Conservation (phyloP, 768 basidiomycete genomes). For the Kockovaella imperatae region DNA sequence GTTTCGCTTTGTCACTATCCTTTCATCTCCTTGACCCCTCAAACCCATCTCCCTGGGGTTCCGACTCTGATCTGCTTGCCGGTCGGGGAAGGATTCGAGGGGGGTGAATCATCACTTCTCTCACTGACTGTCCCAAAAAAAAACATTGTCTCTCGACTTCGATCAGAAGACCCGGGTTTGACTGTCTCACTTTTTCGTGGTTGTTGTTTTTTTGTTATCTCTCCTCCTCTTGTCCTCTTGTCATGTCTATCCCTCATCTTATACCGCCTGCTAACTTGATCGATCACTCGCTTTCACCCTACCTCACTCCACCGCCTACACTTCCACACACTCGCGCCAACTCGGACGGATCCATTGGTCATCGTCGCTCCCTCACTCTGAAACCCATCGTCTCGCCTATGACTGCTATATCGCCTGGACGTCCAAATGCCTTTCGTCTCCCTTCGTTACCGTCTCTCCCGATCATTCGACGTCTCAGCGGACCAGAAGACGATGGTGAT, state of each 20-base stretch:
- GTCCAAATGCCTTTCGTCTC: neutral
- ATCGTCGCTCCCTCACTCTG: neutral
- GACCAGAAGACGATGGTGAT: constrained; percentile 1
- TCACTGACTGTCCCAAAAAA: too few species aligned
- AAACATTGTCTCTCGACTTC: too few species aligned
- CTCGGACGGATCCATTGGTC: constrained; percentile 2
- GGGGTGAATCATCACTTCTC: too few species aligned
- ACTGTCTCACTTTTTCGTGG: too few species aligned
- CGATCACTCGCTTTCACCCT: constrained; percentile 6
- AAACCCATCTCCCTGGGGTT: too few species aligned
- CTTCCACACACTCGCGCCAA: constrained; percentile 13
- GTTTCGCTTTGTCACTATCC: too few species aligned
- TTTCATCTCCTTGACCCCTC: too few species aligned
- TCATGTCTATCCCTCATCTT: neutral
- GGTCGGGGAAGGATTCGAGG: too few species aligned
- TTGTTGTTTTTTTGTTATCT: too few species aligned
- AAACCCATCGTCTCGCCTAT: neutral
- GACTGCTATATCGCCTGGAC: neutral
- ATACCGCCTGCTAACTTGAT: neutral
- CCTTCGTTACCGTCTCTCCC: neutral
- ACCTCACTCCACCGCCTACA: constrained; percentile 31
- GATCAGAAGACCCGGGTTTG: too few species aligned
- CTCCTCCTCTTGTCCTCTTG: neutral
- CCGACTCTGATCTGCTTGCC: too few species aligned
- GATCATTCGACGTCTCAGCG: neutral